Evolutionary conservation across 1,139 yeast genomes (phyloP), one percentile per base, ranked within the genome.

Genomic region (Yamadazyma taylorii): DNA sequence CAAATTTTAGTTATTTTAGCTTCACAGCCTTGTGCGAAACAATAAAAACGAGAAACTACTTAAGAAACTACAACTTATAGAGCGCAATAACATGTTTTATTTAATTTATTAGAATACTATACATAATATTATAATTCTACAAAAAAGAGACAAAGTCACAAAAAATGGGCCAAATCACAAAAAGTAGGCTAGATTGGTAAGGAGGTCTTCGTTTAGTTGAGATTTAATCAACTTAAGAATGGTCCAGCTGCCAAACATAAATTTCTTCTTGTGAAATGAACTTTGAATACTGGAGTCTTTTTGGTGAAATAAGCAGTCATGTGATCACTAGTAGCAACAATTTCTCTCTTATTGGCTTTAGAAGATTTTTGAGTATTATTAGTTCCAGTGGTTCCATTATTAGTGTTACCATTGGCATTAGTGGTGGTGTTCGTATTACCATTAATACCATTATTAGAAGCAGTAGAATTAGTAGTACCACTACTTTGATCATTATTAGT

Each of bases 241-340:
- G 94, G 94, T 33, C 98, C 97, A 11, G 90, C 97, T 1, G 97
- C 96, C 25, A 92, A 71, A 52, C 96, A 90, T 48, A 94, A 66
- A 60, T 94, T 94, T 45, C 96, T 73, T 55, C 95, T 75, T 1
- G 97, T 90, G 58, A 90, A 92, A 53, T 85, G 89, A 23, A 94
- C 96, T 53, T 86, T 88, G 64, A 85, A 92, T 17, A 92, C 94
- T 2, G 97, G 96, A 0, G 97, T 88, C 62, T 84, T 84, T 62
- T 89, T 92, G 1, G 99, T 90, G 61, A 86, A 87, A 58, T 85
- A 92, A 12, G 94, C 95, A 3, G 96, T 89, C 81, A 92, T 78
- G 53, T 92, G 95, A 60, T 92, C 99, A 34, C 79, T 73, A 1
- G 95, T 81, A 9, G 96, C 92, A 17, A 81, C 74, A 22, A 86